phyloP scores from a whole-genome alignment of 257 asterid genomes.

The Buddleja alternifolia region DNA sequence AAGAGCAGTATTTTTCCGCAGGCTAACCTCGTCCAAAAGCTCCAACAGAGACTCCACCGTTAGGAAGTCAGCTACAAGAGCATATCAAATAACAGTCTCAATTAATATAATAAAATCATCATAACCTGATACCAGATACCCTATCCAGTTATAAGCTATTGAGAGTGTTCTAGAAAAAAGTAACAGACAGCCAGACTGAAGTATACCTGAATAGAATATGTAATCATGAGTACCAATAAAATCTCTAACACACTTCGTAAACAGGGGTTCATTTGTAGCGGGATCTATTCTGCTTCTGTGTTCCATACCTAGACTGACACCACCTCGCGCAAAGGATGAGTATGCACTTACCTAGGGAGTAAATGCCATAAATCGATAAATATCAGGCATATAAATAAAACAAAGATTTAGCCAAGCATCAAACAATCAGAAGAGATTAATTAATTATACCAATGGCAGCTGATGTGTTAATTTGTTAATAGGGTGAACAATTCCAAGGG shows the following conservation, averaged over 20 bases:
- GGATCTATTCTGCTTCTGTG: constrained; percentile 90
- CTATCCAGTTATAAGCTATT: background rate
- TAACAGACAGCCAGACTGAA: background rate
- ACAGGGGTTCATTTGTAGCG: constrained; percentile 84
- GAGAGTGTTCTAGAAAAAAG: background rate
- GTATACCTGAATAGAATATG: constrained; percentile 92
- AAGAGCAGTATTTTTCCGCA: constrained; percentile 95
- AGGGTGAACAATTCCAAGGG: constrained; percentile 89
- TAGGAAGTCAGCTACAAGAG: constrained; percentile 73
- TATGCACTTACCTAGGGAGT: constrained; percentile 91
- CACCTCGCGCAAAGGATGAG: constrained; percentile 88
- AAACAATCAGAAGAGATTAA: background rate
- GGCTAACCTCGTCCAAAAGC: constrained; percentile 92
- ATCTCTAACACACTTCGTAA: constrained; percentile 94
- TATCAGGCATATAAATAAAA: background rate
- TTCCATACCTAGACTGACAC: constrained; percentile 68
- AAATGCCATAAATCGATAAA: constrained; percentile 23
- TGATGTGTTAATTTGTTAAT: constrained; percentile 68
- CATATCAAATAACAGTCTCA: background rate
- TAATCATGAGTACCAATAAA: constrained; percentile 94
- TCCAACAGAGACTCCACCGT: constrained; percentile 91
- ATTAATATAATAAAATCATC: background rate
- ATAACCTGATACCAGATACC: background rate
- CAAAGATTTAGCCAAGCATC: background rate
- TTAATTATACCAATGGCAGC: constrained; percentile 78